phyloP scores from a whole-genome alignment of 2,329 filamentous ascomycete species.

The Diaporthe citri region DNA sequence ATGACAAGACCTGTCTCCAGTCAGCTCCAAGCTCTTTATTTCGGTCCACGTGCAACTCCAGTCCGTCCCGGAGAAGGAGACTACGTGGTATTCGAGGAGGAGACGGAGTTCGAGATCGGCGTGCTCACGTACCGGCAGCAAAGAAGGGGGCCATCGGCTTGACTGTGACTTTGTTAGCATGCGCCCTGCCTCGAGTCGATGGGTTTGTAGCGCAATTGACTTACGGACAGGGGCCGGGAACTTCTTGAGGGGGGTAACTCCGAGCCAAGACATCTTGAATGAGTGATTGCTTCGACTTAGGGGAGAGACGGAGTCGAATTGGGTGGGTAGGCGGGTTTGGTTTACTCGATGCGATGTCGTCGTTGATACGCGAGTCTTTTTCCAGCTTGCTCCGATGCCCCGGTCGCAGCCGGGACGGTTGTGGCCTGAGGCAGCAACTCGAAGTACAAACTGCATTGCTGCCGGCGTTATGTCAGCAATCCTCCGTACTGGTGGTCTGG shows the following conservation, averaged over 20 bases:
- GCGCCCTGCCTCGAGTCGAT: constrained; percentile 31
- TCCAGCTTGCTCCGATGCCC: constrained; percentile 42
- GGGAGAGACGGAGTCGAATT: constrained; percentile 51
- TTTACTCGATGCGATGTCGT: constrained; percentile 40
- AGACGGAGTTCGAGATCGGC: constrained; percentile 10
- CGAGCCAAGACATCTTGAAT: constrained; percentile 81
- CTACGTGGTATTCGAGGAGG: too few species aligned
- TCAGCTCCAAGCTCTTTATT: constrained; percentile 38
- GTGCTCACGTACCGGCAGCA: constrained; percentile 81
- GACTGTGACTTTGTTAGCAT: constrained; percentile 68
- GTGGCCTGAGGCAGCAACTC: constrained; percentile 38
- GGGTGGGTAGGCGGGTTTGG: constrained; percentile 48
- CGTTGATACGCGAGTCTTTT: constrained; percentile 47
- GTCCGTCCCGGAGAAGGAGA: not conserved
- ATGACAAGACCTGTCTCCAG: constrained; percentile 78
- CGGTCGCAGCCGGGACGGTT: constrained; percentile 27
- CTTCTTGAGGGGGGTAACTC: constrained; percentile 77
- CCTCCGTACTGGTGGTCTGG: not conserved
- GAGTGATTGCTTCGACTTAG: constrained; percentile 52
- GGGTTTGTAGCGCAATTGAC: constrained; percentile 58
- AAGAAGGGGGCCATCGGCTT: constrained; percentile 95
- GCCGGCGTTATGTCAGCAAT: constrained; percentile 38
- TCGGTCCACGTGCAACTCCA: constrained; percentile 39
- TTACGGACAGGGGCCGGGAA: constrained; percentile 83
- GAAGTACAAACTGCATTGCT: not conserved